These are phyloP conservation scores for Madurella fahalii DNA, from an alignment of 2,329 filamentous ascomycete genomes.

Conservation along the genomic window DNA sequence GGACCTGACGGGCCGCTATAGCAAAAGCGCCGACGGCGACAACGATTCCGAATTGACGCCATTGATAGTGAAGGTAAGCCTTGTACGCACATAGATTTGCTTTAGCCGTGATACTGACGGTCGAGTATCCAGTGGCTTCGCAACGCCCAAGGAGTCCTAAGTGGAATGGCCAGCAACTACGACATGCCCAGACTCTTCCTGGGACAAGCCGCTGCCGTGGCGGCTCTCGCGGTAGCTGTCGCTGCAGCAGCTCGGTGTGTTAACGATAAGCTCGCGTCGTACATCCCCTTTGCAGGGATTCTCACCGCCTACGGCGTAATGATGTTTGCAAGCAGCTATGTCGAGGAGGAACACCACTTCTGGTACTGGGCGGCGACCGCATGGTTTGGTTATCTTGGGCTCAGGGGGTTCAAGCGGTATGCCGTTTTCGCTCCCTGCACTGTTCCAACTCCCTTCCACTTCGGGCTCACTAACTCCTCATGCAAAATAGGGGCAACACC, in stretches of 20 bases:
- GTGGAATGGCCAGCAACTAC: slow-evolving; percentile 89
- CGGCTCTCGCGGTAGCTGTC: slow-evolving; percentile 41
- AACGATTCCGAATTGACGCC: slow-evolving; percentile 39
- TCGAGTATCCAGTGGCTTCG: slow-evolving; percentile 55
- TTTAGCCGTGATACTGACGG: slow-evolving; percentile 6
- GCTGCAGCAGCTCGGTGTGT: slow-evolving; percentile 30
- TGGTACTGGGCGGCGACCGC: slow-evolving; percentile 88
- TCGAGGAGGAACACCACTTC: slow-evolving; percentile 97
- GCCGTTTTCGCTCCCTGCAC: slow-evolving; percentile 4
- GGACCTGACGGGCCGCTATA: slow-evolving; percentile 21
- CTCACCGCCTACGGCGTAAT: slow-evolving; percentile 68
- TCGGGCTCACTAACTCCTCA: slow-evolving; percentile 14
- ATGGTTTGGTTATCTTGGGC: slow-evolving; percentile 58
- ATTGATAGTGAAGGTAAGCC: slow-evolving; percentile 40
- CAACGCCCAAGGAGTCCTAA: slow-evolving; percentile 74
- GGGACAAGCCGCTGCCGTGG: slow-evolving; percentile 39
- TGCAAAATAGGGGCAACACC: slow-evolving; percentile 19
- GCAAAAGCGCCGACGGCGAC: slow-evolving; percentile 20
- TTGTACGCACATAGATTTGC: neutral
- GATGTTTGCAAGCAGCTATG: slow-evolving; percentile 98
- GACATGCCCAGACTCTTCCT: slow-evolving; percentile 60
- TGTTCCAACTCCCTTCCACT: slow-evolving; percentile 1
- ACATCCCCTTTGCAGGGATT: slow-evolving; percentile 46
- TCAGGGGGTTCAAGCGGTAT: slow-evolving; percentile 44
- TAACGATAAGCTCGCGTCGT: slow-evolving; percentile 25